Conservation (phyloP, 148 eudicot species). For the Rhododendron molle region DNA sequence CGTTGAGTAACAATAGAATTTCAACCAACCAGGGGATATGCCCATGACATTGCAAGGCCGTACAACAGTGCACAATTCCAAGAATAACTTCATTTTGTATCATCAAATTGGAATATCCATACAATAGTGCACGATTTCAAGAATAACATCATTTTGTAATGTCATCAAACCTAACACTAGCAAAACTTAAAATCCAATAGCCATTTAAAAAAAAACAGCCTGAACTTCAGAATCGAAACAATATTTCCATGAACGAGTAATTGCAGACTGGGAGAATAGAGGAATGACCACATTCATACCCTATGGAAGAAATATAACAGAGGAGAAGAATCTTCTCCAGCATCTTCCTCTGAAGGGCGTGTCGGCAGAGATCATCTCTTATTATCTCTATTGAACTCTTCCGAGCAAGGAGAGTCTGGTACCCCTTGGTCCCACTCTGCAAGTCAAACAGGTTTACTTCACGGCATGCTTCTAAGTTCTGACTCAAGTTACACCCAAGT, state of each 20-base stretch:
- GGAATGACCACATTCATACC: background rate
- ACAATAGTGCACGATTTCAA: background rate
- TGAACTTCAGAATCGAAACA: background rate
- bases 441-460: background rate
- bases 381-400: background rate
- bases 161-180: background rate
- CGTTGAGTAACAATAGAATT: background rate
- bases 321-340: background rate
- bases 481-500: constrained; percentile 16
- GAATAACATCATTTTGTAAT: background rate
- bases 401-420: constrained; percentile 1
- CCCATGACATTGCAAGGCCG: background rate
- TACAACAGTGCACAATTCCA: background rate
- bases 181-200: background rate
- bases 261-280: background rate
- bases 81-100: background rate
- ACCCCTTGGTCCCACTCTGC: background rate
- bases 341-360: background rate
- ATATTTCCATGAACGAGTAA: background rate
- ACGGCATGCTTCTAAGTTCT: background rate
- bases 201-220: background rate
- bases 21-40: background rate
- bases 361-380: background rate
- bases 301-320: background rate
- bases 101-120: background rate